Evolutionary conservation across 1,284 basidiomycete genomes (phyloP).

Genomic region (Xerocomus amazonicus): DNA sequence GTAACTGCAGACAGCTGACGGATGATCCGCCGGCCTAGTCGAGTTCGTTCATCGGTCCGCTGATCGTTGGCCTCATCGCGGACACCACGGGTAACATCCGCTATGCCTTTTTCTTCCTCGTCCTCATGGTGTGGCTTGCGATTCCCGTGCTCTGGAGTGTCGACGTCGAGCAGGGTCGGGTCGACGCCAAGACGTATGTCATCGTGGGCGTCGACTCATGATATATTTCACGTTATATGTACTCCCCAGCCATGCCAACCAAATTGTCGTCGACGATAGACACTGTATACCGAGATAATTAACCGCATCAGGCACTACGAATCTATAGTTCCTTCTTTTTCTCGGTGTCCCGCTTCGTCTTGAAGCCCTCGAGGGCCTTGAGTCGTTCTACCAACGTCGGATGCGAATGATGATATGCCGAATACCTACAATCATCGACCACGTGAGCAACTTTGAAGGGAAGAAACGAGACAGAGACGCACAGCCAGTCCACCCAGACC

Average conservation of each 20-base stretch:
- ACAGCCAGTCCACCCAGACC: conserved; percentile 90
- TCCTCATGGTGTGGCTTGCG: conserved; percentile 74
- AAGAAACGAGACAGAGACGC: conserved; percentile 25
- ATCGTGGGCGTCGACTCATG: conserved; percentile 1
- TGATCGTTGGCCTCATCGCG: conserved; percentile 81
- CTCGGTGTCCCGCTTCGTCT: conserved; percentile 21
- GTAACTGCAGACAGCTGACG: background rate
- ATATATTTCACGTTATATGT: background rate
- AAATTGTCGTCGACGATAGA: background rate
- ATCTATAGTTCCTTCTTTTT: conserved; percentile 31
- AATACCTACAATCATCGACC: conserved; percentile 55
- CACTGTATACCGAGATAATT: background rate
- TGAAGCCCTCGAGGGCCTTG: conserved; percentile 69
- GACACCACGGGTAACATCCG: conserved; percentile 87
- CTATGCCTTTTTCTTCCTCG: conserved; percentile 84
- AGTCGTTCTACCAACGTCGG: conserved; percentile 86
- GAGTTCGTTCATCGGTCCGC: conserved; percentile 84
- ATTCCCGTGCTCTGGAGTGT: conserved; percentile 73
- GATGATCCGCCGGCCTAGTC: conserved; percentile 45
- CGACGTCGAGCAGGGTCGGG: conserved; percentile 62
- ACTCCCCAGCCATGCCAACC: background rate
- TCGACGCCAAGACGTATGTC: conserved; percentile 58
- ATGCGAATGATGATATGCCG: conserved; percentile 90
- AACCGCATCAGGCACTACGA: background rate
- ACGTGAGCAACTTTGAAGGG: background rate